Conservation (phyloP, 208 protist genomes). For the Trypanosoma melophagium region DNA sequence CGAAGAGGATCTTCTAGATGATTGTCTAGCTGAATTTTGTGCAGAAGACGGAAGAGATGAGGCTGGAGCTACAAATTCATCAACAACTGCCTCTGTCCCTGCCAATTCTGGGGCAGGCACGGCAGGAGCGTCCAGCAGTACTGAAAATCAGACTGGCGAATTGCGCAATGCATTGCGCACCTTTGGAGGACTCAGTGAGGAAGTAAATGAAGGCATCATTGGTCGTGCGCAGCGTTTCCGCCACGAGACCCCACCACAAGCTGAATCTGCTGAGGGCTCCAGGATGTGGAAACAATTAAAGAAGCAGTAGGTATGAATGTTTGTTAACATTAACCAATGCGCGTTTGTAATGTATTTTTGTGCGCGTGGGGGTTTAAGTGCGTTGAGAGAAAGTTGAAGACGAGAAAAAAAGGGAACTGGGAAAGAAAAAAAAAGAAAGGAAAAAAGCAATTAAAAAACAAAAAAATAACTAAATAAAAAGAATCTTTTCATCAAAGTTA, state of each 20-base stretch:
- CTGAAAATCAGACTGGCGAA: not conserved
- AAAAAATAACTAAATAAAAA: too few species aligned
- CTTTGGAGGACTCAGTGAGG: constrained; percentile 3
- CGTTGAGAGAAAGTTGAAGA: too few species aligned
- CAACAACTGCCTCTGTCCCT: too few species aligned
- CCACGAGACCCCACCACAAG: not conserved
- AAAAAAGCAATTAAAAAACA: too few species aligned
- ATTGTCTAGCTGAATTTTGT: constrained; percentile 31
- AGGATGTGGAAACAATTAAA: constrained; percentile 15
- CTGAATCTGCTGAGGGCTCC: not conserved
- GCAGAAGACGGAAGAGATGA: not conserved
- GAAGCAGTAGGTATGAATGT: not conserved
- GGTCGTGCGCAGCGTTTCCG: constrained; percentile 13
- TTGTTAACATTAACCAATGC: not conserved
- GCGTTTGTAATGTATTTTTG: too few species aligned
- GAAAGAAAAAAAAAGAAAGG: too few species aligned
- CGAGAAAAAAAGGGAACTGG: too few species aligned
- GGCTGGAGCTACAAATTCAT: too few species aligned
- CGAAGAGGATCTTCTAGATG: constrained; percentile 31
- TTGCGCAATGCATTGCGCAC: constrained; percentile 6
- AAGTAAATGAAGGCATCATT: constrained; percentile 11
- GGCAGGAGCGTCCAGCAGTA: not conserved
- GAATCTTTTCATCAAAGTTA: too few species aligned
- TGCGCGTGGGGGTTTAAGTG: too few species aligned
- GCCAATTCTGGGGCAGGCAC: too few species aligned